Percentiles rank a stretch among this genome's conserved stretches.
Evolutionary conservation across 179 eudicot species (phyloP).

Genomic region (Corrigiola litoralis): DNA sequence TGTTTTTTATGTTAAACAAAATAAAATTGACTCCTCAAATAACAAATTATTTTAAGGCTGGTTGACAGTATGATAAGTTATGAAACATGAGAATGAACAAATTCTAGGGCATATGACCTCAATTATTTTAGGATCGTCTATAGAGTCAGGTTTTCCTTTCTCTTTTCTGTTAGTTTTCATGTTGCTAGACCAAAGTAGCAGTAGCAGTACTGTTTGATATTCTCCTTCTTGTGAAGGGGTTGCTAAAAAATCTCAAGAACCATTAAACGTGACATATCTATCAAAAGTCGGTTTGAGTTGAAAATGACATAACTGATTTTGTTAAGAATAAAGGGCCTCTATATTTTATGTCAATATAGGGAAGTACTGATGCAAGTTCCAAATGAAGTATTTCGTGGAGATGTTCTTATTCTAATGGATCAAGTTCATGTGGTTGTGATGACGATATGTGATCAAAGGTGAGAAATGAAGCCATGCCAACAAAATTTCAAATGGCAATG

Average conservation of each 20-base stretch:
- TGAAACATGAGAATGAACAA: too few relatives aligned
- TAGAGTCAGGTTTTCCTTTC: too few relatives aligned
- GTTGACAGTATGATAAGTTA: too few relatives aligned
- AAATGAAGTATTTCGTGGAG: not conserved
- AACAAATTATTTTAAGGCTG: too few relatives aligned
- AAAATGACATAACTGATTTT: not conserved
- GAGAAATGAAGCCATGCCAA: conserved; percentile 15
- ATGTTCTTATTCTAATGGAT: conserved; percentile 20
- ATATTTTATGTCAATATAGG: too few relatives aligned
- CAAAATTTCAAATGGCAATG: not conserved
- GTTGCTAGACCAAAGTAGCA: not conserved
- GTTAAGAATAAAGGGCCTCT: not conserved
- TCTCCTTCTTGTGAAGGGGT: conserved; percentile 1
- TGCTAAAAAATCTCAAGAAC: not conserved
- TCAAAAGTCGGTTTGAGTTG: not conserved
- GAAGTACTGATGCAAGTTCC: too few relatives aligned
- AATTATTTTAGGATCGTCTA: too few relatives aligned
- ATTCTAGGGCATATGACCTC: too few relatives aligned
- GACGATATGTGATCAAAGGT: conserved; percentile 25
- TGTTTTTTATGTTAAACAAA: too few relatives aligned
- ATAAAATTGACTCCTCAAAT: too few relatives aligned
- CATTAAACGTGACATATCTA: not conserved
- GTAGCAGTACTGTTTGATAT: not conserved
- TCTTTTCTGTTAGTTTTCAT: too few relatives aligned
- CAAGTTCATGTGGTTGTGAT: conserved; percentile 24